Percentiles rank a stretch among this genome's conserved stretches.
phyloP scores from a whole-genome alignment of 2,329 filamentous ascomycete genomes.

The Scedosporium apiospermum region DNA sequence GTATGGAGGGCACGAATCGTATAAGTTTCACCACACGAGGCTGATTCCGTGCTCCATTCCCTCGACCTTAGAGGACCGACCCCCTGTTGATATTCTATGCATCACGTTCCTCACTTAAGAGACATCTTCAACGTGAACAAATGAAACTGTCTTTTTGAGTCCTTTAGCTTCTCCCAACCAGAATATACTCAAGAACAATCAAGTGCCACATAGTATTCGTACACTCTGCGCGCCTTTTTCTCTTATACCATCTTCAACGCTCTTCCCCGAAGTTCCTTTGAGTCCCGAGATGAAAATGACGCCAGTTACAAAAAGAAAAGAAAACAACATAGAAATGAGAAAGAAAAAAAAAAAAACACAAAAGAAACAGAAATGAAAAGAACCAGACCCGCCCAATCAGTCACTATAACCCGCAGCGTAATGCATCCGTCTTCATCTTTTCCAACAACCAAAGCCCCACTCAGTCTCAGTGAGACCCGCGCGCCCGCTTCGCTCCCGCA shows the following conservation, averaged over 20 bases:
- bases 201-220: background rate
- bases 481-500: constrained; percentile 31
- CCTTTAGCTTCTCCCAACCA: background rate
- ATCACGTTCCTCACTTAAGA: too few species aligned
- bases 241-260: background rate
- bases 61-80: too few species aligned
- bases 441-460: background rate
- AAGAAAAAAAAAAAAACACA: background rate
- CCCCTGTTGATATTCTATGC: too few species aligned
- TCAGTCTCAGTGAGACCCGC: constrained; percentile 25
- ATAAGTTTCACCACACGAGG: too few species aligned
- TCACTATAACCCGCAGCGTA: background rate
- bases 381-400: background rate
- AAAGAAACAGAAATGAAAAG: background rate
- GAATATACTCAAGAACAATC: background rate
- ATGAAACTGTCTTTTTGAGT: background rate
- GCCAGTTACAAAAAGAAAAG: background rate
- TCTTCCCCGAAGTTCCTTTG: background rate
- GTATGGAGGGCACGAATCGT: background rate
- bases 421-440: background rate
- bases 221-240: background rate
- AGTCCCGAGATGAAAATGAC: background rate
- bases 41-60: too few species aligned
- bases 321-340: background rate
- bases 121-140: background rate